Conservation (phyloP, 2,329 filamentous ascomycete species). For the Hypoxylon sp. region DNA sequence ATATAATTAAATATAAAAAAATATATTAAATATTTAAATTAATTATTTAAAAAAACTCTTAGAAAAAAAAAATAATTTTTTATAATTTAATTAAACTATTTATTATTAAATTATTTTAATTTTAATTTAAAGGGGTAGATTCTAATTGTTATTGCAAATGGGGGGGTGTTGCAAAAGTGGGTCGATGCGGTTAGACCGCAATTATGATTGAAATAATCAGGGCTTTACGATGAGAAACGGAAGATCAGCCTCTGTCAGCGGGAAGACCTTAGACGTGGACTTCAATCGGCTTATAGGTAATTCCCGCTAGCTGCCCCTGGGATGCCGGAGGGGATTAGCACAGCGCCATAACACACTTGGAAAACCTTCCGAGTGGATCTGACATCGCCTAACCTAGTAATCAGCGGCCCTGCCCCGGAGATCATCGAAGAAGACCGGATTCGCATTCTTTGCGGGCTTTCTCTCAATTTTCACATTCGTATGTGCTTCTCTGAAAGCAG, state of each 20-base stretch:
- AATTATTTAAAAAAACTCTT: no score
- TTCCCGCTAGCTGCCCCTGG: constrained; percentile 14
- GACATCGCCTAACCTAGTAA: constrained; percentile 18
- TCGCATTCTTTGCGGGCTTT: background rate
- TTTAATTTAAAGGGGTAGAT: no score
- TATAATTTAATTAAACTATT: no score
- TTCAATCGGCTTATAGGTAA: constrained; percentile 11
- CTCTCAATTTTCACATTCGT: background rate
- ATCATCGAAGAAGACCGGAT: constrained; percentile 5
- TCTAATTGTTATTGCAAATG: no score
- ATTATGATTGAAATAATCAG: no score
- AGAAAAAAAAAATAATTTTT: no score
- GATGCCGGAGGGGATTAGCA: background rate
- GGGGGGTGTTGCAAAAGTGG: no score
- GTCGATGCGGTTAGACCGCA: no score
- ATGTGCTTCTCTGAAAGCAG: constrained; percentile 2
- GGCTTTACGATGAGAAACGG: no score
- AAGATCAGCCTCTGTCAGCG: background rate
- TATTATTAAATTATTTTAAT: no score
- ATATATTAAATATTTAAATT: no score
- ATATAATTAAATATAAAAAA: no score
- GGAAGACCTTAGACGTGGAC: constrained; percentile 6
- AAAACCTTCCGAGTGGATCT: constrained; percentile 34
- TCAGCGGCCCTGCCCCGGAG: constrained; percentile 12
- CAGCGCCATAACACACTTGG: background rate